Evolutionary conservation across 2,329 filamentous ascomycete genomes (phyloP), one percentile per base, ranked within the genome.

Genomic region (Aspergillus hortae): DNA sequence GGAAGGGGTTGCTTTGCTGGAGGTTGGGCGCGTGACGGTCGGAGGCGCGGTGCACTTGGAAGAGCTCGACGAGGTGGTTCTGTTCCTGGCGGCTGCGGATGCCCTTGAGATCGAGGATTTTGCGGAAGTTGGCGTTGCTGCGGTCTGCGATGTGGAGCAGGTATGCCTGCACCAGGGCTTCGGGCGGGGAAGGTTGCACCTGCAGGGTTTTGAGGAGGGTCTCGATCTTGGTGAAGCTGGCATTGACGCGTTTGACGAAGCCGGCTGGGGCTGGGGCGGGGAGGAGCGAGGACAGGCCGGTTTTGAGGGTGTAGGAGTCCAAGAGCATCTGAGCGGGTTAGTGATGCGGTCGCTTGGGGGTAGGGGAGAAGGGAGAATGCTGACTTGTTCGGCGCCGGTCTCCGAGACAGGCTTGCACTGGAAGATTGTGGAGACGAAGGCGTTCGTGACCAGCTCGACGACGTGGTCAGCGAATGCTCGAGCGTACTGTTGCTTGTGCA

Each of bases 81-180:
- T 96, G 89, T 55, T 99, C 94, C 55, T 83, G 78, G 66, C 91
- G 92, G 56, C 76, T 76, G 49, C 87, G 83, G 54, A 99, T 87
- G 44, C 94, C 94, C 72, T 99, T 99, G 57, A 99, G 81, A 46
- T 99, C 94, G 43, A 99, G 84, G 54, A 99, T 88, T 74, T 96
- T 97, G 67, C 86, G 86, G 81, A 99, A 99, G 74, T 99, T 99
- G 64, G 84, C 83, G 68, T 97, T 94, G 57, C 88, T 95, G 51
- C 89, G 86, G 77, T 99, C 94, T 60, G 85, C 91, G 59, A 99
- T 94, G 74, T 97, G 94, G 70, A 97, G 95, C 32, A 99, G 85
- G 69, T 99, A 99, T 32, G 94, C 94, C 74, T 97, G 92, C 0
- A 99, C 92, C 3, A 99, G 83, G 2, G 90, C 92, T 76, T 99